Base-by-base conservation (phyloP, 768 basidiomycete genomes). In the Pholiota conissans region DNA sequence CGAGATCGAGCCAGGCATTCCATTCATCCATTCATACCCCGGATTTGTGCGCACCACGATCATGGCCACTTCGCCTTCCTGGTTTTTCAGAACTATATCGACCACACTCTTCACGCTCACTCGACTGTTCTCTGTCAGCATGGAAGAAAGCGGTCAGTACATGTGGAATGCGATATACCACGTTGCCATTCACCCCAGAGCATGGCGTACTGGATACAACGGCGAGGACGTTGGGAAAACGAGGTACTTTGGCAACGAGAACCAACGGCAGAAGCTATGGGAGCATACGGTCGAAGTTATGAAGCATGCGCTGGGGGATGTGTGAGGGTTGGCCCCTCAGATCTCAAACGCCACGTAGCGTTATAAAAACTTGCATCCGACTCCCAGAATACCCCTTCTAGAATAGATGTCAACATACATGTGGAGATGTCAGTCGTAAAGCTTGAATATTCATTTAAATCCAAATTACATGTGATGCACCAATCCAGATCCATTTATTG, bases 11-110 rank as follows among this genome's bases (percentile, higher is more conserved):
- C 77, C 77, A 6, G 62, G 39, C 10, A 55, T 79, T 10, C 69
- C 74, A 0, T 81, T 79, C 60, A 66, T 73, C 7, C 78, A 79
- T 57, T 62, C 72, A 0, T 70, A 67, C 37, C 77, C 78, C 1
- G 79, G 78, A 4, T 32, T 63, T 3, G 79, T 80, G 11, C 67
- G 72, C 14, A 79, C 80, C 0, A 52, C 56, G 7, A 27, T 75
- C 5, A 40, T 70, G 30, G 28, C 61, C 3, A 57, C 65, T 5
- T 70, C 73, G 3, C 66, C 72, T n/a, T 69, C 72, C 5, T 32
- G 42, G 40, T 55, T 18, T 20, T 65, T 73, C 30, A 68, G 63
- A 32, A 47, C 59, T 14, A 27, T 68, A 20, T 63, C 63, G 0
- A 52, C 64, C 28, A 0, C 71, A 24, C 13, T 69, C 5, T 29